Evolutionary conservation across 1,139 yeast genomes (phyloP).

Genomic region (Geotrichum cucujoidarum): DNA sequence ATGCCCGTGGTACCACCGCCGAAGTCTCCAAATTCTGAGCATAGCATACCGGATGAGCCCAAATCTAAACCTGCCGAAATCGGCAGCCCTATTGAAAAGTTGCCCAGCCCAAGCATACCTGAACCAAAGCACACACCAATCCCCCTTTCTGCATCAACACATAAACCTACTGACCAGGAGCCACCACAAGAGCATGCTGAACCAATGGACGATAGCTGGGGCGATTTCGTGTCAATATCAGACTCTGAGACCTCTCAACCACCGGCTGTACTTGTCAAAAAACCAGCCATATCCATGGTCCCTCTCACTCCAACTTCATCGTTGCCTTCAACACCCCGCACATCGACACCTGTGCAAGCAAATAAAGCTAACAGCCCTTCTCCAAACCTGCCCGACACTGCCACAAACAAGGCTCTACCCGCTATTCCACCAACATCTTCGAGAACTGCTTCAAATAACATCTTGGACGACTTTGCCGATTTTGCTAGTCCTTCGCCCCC

Average conservation of each 20-base stretch:
- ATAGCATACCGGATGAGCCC: no score
- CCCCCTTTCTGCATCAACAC: neutral
- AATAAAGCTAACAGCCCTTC: neutral
- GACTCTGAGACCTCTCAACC: no score
- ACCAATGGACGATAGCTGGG: slow-evolving; percentile 23
- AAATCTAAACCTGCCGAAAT: neutral
- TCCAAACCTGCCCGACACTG: neutral
- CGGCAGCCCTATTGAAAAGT: neutral
- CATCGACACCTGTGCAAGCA: neutral
- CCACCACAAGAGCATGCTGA: neutral
- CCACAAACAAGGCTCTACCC: neutral
- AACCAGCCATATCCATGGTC: no score
- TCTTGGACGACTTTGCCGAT: slow-evolving; percentile 3
- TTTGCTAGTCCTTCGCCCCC: neutral
- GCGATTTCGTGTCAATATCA: slow-evolving; percentile 9
- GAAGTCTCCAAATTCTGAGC: no score
- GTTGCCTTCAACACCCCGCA: neutral
- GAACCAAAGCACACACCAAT: neutral
- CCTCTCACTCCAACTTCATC: no score
- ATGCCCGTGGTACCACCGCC: neutral
- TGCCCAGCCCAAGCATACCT: neutral
- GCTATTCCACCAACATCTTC: no score
- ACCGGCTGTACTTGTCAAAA: no score
- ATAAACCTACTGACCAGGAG: neutral
- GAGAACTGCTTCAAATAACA: no score